phyloP scores from a whole-genome alignment of 192 early-diverging fungal species.

The Backusella tuberculispora region DNA sequence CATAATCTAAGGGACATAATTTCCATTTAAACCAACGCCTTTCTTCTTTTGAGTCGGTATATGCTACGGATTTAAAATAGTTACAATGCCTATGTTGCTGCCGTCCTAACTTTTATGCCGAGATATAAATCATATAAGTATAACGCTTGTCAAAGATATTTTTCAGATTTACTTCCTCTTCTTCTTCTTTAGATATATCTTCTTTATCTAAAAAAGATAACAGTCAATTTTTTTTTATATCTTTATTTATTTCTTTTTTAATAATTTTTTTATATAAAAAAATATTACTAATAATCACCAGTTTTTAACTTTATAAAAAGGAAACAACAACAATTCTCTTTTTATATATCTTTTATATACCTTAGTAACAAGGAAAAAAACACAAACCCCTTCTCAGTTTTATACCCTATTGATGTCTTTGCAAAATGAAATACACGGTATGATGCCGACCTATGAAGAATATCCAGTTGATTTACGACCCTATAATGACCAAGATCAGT shows the following conservation, averaged over 20 bases:
- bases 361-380: background rate
- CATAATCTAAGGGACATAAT: constrained; percentile 9
- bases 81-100: background rate
- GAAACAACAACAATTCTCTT: background rate
- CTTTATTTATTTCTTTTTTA: background rate
- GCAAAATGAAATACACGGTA: constrained; percentile 14
- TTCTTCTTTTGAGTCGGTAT: background rate
- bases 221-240: background rate
- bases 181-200: background rate
- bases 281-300: background rate
- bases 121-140: background rate
- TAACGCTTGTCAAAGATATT: background rate
- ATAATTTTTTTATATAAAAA: background rate
- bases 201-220: background rate
- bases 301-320: background rate
- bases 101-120: background rate
- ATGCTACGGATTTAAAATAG: constrained; percentile 4
- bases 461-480: constrained; percentile 16
- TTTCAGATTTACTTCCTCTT: background rate
- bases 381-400: background rate
- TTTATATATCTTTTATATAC: background rate
- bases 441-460: constrained; percentile 14
- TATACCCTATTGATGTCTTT: constrained; percentile 9
- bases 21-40: background rate
- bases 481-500: constrained; percentile 40